These are phyloP conservation scores for Solanum chilense DNA, from an alignment of 257 asterid species.

Conservation along the genomic window DNA sequence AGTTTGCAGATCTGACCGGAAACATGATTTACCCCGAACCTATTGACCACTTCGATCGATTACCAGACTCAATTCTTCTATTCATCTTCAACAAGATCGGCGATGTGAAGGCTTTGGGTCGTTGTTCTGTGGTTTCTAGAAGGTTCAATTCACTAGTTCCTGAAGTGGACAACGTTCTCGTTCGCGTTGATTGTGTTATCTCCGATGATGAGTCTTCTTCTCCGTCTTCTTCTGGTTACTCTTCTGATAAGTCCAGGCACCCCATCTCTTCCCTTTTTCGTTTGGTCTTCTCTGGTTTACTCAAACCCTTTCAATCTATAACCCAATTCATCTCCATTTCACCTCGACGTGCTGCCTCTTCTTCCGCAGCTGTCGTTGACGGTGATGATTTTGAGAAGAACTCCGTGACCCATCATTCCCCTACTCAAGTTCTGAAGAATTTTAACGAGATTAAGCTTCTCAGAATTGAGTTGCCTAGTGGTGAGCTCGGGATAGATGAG, in stretches of 20 bases:
- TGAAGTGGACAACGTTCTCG: conserved; percentile 77
- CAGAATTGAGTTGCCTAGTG: conserved; percentile 60
- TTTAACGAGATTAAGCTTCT: conserved; percentile 62
- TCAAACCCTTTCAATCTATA: conserved; percentile 67
- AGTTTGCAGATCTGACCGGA: conserved; percentile 42
- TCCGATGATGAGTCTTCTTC: conserved; percentile 44
- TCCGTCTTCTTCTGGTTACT: not conserved
- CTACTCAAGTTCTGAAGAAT: conserved; percentile 62
- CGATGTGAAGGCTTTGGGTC: conserved; percentile 78
- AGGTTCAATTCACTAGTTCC: conserved; percentile 70
- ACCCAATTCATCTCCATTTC: conserved; percentile 38
- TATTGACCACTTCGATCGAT: conserved; percentile 63
- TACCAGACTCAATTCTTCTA: conserved; percentile 69
- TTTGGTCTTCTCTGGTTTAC: conserved; percentile 37
- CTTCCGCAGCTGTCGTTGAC: conserved; percentile 1
- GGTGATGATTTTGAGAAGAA: conserved; percentile 19
- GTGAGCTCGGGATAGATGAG: conserved; percentile 73
- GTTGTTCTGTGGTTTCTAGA: conserved; percentile 73
- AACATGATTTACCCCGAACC: conserved; percentile 35
- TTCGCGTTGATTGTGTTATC: conserved; percentile 90
- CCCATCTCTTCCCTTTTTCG: conserved; percentile 58
- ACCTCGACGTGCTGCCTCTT: not conserved
- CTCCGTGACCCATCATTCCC: conserved; percentile 73
- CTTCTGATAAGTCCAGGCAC: conserved; percentile 38
- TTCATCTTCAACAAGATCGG: conserved; percentile 77